Percentiles rank a stretch among this genome's conserved stretches.
These are phyloP conservation scores for Vigna hirtella DNA, from an alignment of 306 rosid genomes.

Conservation along the genomic window DNA sequence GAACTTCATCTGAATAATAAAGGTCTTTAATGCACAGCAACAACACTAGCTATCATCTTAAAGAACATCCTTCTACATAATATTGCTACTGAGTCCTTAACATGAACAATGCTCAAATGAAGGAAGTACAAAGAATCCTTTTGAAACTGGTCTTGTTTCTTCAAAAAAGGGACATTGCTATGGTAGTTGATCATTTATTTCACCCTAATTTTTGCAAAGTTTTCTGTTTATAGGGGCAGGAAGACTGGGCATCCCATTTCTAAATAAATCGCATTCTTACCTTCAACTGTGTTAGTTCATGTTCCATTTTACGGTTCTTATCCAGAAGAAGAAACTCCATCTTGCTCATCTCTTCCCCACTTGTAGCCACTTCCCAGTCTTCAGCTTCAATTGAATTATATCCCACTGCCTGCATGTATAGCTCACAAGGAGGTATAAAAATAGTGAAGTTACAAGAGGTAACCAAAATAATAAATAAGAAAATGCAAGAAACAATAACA, in stretches of 20 bases:
- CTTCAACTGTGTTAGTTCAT: constrained; percentile 91
- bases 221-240: not conserved
- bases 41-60: constrained; percentile 9
- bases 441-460: constrained; percentile 32
- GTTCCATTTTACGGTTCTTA: constrained; percentile 98
- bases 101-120: constrained; percentile 33
- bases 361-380: constrained; percentile 98
- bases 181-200: constrained; percentile 17
- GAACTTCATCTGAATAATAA: constrained; percentile 43
- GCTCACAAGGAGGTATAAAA: constrained; percentile 38
- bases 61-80: constrained; percentile 14
- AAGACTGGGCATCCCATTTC: constrained; percentile 14
- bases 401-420: constrained; percentile 80
- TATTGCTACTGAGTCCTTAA: constrained; percentile 18
- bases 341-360: constrained; percentile 99
- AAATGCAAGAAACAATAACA: constrained; percentile 31
- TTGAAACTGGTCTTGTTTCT: constrained; percentile 17
- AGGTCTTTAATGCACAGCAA: constrained; percentile 30
- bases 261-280: constrained; percentile 49
- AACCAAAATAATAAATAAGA: constrained; percentile 21
- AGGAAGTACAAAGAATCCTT: constrained; percentile 10
- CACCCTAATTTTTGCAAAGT: not conserved
- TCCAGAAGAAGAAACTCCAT: constrained; percentile 99
- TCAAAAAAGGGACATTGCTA: constrained; percentile 28
- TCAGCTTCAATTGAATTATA: constrained; percentile 98